Evolutionary conservation across 106 monocot genomes (phyloP), one percentile per base, ranked within the genome.

Genomic region (Allium cepa): DNA sequence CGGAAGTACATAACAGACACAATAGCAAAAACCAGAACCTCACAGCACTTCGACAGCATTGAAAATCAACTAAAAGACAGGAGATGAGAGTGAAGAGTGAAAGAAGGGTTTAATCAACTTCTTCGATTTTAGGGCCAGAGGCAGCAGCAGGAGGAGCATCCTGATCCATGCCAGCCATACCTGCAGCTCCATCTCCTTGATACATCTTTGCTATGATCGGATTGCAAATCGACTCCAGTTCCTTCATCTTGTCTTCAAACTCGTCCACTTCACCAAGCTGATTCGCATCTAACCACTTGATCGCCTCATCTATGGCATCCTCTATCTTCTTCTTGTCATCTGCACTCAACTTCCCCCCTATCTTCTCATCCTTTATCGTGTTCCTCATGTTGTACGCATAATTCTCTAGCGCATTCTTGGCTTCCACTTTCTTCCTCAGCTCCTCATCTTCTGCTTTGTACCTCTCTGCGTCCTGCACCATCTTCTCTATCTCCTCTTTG

Each of bases 171-270:
- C 53, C 53, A 15, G 13, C 53, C 7, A 64, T 71, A 56, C 27
- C 74, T 10, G 52, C 53, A 47, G 63, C 46, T n/a, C 67, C 62
- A 47, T 53, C 68, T 22, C 78, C 62, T 68, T 73, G 68, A 59
- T 79, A 79, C 78, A 79, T 79, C 73, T 63, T 79, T 9, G 73
- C 78, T 16, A 73, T 79, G 26, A 79, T 73, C 12, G 79, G 79
- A 17, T 69, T 73, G 79, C 79, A 79, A 62, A 69, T 63, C 47
- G 73, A 48, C 79, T 79, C 79, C 22, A 73, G 73, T 50, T 79
- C 73, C 79, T 73, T 80, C 70, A 75, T 80, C 75, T 80, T 80
- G 59, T 75, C 79, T 10, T 80, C 79, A 17, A 75, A 75, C 57
- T 66, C 74, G 45, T 71, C 70, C 18, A 66, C 79, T 59, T 77